Conservation (phyloP, 1,284 basidiomycete genomes). For the Cutaneotrichosporon sp. region DNA sequence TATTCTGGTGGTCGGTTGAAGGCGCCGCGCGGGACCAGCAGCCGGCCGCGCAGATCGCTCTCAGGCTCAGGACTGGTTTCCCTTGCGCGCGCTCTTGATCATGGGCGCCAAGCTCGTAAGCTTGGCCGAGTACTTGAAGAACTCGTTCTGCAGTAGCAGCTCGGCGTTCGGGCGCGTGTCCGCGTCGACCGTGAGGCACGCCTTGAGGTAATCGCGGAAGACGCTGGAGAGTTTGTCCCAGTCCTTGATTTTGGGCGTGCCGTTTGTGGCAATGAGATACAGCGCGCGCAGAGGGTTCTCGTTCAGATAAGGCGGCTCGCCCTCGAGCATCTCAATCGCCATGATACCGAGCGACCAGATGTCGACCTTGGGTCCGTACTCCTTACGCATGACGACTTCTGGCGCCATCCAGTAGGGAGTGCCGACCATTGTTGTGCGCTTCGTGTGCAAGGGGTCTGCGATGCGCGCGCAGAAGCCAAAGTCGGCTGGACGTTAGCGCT, state of each 20-base stretch:
- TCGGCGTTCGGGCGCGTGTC: slow-evolving; percentile 88
- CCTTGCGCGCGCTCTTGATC: slow-evolving; percentile 87
- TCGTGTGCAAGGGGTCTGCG: slow-evolving; percentile 81
- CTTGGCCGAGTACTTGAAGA: slow-evolving; percentile 83
- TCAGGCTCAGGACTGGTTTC: background rate
- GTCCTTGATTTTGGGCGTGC: slow-evolving; percentile 95
- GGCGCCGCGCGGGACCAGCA: background rate
- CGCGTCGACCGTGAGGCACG: slow-evolving; percentile 90
- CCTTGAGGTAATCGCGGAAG: slow-evolving; percentile 89
- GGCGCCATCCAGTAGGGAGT: slow-evolving; percentile 99
- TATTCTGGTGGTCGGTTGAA: background rate
- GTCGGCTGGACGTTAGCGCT: slow-evolving; percentile 65
- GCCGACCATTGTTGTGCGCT: slow-evolving; percentile 99
- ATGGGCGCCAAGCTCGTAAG: slow-evolving; percentile 81
- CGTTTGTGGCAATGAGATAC: slow-evolving; percentile 96
- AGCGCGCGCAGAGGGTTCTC: slow-evolving; percentile 94
- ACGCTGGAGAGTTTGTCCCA: slow-evolving; percentile 81
- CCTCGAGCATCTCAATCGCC: slow-evolving; percentile 99
- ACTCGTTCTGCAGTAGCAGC: slow-evolving; percentile 80
- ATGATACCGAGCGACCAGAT: slow-evolving; percentile 99
- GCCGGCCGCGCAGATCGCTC: background rate
- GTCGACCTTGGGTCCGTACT: slow-evolving; percentile 98
- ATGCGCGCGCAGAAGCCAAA: slow-evolving; percentile 99
- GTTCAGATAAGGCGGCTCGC: slow-evolving; percentile 95
- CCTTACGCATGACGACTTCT: slow-evolving; percentile 96